Conservation (phyloP, 495 filamentous ascomycete genomes). For the Wilcoxina mikolae region DNA sequence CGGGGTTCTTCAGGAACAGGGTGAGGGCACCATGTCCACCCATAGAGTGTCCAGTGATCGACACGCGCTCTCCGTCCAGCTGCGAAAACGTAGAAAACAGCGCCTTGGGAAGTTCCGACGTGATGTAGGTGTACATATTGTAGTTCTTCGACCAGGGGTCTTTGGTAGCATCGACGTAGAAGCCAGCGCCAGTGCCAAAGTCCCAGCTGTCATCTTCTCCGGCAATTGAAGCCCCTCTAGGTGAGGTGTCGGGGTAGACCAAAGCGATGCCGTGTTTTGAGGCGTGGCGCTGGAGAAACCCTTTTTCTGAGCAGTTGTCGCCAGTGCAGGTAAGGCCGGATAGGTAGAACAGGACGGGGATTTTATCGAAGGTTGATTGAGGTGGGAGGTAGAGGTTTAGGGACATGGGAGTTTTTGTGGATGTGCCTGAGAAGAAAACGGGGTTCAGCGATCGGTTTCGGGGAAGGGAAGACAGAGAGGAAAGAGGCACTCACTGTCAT, state of each 20-base stretch:
- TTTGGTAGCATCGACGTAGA: constrained; percentile 83
- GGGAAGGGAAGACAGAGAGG: not conserved
- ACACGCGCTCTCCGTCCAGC: constrained; percentile 52
- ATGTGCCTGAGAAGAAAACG: constrained; percentile 27
- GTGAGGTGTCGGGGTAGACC: constrained; percentile 88
- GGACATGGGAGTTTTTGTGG: constrained; percentile 54
- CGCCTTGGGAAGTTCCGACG: constrained; percentile 58
- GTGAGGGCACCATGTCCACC: constrained; percentile 91
- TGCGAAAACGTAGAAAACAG: constrained; percentile 47
- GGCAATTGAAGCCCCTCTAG: constrained; percentile 56
- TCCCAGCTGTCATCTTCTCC: constrained; percentile 78
- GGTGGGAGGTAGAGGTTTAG: constrained; percentile 58
- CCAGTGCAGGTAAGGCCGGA: constrained; percentile 89
- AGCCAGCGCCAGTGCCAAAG: constrained; percentile 80
- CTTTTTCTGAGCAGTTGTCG: constrained; percentile 92
- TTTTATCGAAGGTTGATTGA: constrained; percentile 36
- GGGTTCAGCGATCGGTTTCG: not conserved
- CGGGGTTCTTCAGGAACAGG: constrained; percentile 77
- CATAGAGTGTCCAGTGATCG: constrained; percentile 89
- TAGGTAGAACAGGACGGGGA: constrained; percentile 85
- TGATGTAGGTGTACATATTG: constrained; percentile 86
- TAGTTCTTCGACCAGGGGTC: constrained; percentile 60
- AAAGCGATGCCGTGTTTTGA: constrained; percentile 66
- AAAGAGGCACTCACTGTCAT: constrained; percentile 41
- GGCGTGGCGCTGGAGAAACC: constrained; percentile 79